phyloP scores from a whole-genome alignment of 1,284 basidiomycete species.

The Fomitopsis schrenkii region DNA sequence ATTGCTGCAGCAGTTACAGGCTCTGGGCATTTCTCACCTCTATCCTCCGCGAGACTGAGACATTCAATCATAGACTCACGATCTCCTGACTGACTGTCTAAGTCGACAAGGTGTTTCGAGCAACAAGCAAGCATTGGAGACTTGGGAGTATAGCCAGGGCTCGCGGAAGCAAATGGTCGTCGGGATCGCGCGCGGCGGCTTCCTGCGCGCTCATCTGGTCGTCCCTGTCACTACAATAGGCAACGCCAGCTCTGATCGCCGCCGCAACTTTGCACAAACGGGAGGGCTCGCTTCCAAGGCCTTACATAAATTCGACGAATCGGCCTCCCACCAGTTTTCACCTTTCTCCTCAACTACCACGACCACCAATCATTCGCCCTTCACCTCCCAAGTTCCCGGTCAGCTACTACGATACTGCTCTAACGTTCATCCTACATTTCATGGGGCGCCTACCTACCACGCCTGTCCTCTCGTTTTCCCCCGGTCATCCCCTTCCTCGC shows the following conservation, averaged over 20 bases:
- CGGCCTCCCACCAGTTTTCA: not conserved
- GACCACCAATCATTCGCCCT: not conserved
- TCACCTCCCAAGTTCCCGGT: not conserved
- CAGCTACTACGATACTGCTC: not conserved
- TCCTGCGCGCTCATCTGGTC: not conserved
- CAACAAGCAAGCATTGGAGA: no score
- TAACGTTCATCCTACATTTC: not conserved
- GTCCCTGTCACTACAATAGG: not conserved
- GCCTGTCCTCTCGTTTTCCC: not conserved
- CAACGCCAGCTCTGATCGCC: not conserved
- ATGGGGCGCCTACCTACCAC: not conserved
- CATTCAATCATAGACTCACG: no score
- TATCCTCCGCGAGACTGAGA: no score
- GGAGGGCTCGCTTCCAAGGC: not conserved
- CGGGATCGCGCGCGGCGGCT: not conserved
- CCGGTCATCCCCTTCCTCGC: not conserved
- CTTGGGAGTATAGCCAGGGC: not conserved
- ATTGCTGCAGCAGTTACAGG: no score
- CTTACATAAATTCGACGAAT: not conserved
- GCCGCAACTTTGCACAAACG: not conserved
- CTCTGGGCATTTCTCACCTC: no score
- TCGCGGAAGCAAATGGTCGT: constrained; percentile 1
- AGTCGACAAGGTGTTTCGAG: not conserved
- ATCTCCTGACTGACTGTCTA: not conserved
- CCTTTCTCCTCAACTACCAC: not conserved